Evolutionary conservation across 1,284 basidiomycete species (phyloP).

Genomic region (Ceraceosorus guamensis): DNA sequence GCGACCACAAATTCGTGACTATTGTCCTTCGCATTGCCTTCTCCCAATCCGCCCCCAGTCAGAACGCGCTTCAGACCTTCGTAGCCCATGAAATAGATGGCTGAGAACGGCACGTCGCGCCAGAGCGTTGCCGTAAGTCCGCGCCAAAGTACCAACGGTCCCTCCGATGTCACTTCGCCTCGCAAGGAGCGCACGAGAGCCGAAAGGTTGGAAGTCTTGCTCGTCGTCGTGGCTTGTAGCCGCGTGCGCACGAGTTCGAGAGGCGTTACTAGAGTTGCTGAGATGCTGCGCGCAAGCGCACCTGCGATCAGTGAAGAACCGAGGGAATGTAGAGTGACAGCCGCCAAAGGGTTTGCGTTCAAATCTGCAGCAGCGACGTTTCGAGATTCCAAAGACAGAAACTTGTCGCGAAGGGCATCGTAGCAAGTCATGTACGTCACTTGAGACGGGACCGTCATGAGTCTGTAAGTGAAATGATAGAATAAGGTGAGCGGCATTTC

Average conservation of each 20-base stretch:
- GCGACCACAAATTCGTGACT: constrained; percentile 63
- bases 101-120: constrained; percentile 95
- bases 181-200: constrained; percentile 29
- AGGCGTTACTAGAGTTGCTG: constrained; percentile 75
- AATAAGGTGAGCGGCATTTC: background rate
- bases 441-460: constrained; percentile 82
- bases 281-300: constrained; percentile 68
- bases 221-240: constrained; percentile 57
- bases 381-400: constrained; percentile 2
- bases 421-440: constrained; percentile 95
- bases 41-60: constrained; percentile 49
- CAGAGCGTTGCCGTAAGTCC: constrained; percentile 86
- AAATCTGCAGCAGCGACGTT: background rate
- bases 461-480: constrained; percentile 4
- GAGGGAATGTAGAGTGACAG: constrained; percentile 43
- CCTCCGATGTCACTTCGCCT: constrained; percentile 47
- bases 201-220: constrained; percentile 15
- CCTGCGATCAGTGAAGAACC: constrained; percentile 74
- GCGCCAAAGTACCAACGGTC: constrained; percentile 71
- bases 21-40: constrained; percentile 60
- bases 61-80: constrained; percentile 47
- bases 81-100: constrained; percentile 68
- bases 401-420: constrained; percentile 65
- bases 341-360: constrained; percentile 10
- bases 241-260: constrained; percentile 90